Base-by-base conservation (phyloP, 202 grass and related monocot species). In the Setaria italica region DNA sequence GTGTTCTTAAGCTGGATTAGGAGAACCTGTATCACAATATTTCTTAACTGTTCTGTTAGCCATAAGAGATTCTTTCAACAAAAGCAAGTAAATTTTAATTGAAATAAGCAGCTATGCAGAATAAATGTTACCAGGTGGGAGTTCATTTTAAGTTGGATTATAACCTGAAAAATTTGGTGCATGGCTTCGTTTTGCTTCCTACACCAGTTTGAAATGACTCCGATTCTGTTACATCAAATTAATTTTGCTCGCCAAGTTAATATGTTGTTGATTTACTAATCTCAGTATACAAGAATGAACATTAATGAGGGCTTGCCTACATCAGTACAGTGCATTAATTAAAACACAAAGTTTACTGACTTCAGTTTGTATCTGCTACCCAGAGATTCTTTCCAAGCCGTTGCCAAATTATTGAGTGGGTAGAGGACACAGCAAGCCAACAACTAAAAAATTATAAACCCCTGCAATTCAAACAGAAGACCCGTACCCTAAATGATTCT, bases 111-210 rank as follows among this genome's bases (percentile, higher is more conserved):
- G 58, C 17, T 68, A 71, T 56, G 82, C 70, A 86, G 73, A 83
- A 90, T 87, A 88, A 78, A 88, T 81, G 82, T 90, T 90, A 92
- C 88, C 88, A 77, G 59, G 63, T 90, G 83, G 83, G 70, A 91
- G 79, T 91, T 90, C 60, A 89, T 93, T 95, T 95, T 92, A 86
- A 85, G 87, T 90, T 95, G 81, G 92, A 86, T 82, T 93, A 85
- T 81, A 88, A 93, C 94, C 89, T 95, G 94, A 95, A 95, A 91
- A 95, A 91, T 75, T 95, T 93, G 91, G 84, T 95, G 94, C 91
- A 95, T 83, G 89, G 94, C 91, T 95, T 95, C 87, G 49, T 74
- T 91, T 93, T 93, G 89, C 94, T 93, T 95, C 91, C 94, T 88
- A 95, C 75, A 76, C 88, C 85, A 14, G 56, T 78, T 90, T 92